Percentiles rank a stretch among this genome's conserved stretches.
phyloP scores from a whole-genome alignment of 345 rosid genomes.

The Lumnitzera racemosa region DNA sequence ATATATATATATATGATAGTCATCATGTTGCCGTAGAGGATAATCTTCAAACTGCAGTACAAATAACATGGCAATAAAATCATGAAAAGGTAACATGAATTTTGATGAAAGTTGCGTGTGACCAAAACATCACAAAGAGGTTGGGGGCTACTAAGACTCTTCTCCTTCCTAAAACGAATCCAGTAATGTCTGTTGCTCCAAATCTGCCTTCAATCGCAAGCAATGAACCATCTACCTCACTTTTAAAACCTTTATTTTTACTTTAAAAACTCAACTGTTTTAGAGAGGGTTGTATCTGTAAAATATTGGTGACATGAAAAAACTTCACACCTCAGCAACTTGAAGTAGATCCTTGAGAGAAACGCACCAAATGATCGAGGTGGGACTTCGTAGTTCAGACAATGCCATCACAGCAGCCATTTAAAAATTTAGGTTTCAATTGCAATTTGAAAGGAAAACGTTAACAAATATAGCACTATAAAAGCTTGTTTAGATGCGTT shows the following conservation, averaged over 20 bases:
- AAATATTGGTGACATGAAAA: background rate
- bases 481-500: too few species aligned
- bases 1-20: too few species aligned
- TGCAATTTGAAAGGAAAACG: background rate
- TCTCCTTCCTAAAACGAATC: constrained; percentile 11
- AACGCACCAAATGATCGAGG: background rate
- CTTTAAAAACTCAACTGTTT: background rate
- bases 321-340: constrained; percentile 2
- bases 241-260: constrained; percentile 4
- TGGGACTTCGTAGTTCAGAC: background rate
- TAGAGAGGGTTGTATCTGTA: background rate
- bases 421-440: background rate
- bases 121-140: constrained; percentile 14
- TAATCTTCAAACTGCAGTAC: background rate
- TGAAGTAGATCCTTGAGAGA: too few species aligned
- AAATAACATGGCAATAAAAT: too few species aligned
- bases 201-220: constrained; percentile 22
- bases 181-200: background rate
- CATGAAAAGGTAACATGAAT: background rate
- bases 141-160: constrained; percentile 15
- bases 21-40: too few species aligned
- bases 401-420: background rate
- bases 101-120: constrained; percentile 10
- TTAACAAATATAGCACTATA: too few species aligned
- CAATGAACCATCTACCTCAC: constrained; percentile 17